Conservation (phyloP, 2,329 filamentous ascomycete genomes). For the Claviceps pusilla region DNA sequence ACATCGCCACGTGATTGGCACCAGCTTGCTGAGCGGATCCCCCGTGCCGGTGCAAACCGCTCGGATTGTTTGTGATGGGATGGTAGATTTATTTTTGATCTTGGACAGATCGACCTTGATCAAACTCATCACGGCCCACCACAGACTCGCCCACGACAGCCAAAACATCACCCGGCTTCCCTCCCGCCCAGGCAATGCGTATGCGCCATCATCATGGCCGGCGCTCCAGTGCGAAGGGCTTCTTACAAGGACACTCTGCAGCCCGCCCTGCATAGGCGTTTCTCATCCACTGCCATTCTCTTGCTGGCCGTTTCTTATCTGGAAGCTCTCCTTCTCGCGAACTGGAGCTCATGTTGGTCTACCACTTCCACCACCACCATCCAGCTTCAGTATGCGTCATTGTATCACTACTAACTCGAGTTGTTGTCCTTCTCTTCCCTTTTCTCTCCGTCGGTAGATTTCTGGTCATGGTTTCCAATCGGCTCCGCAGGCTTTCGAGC, state of each 20-base stretch:
- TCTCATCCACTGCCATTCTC: constrained; percentile 60
- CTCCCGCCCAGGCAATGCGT: constrained; percentile 15
- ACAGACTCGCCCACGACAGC: neutral
- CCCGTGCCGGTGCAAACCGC: neutral
- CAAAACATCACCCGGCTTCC: constrained; percentile 4
- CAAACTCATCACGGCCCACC: neutral
- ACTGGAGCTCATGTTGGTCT: constrained; percentile 52
- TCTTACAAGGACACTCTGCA: constrained; percentile 83
- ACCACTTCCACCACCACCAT: neutral
- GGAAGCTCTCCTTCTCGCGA: constrained; percentile 54
- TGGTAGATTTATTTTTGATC: no score
- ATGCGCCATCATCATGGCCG: constrained; percentile 37
- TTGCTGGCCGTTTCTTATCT: constrained; percentile 58
- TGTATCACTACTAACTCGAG: neutral
- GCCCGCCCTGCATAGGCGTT: constrained; percentile 73
- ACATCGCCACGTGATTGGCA: constrained; percentile 17
- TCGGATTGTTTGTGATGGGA: neutral
- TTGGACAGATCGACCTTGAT: neutral
- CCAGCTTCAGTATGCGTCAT: neutral
- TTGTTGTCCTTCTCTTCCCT: neutral
- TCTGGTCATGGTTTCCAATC: constrained; percentile 80
- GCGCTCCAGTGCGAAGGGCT: constrained; percentile 38
- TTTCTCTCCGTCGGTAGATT: constrained; percentile 31
- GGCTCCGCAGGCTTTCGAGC: constrained; percentile 62
- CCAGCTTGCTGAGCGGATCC: neutral